Base-by-base conservation (phyloP, 2,329 filamentous ascomycete genomes). In the Fusarium coicis region DNA sequence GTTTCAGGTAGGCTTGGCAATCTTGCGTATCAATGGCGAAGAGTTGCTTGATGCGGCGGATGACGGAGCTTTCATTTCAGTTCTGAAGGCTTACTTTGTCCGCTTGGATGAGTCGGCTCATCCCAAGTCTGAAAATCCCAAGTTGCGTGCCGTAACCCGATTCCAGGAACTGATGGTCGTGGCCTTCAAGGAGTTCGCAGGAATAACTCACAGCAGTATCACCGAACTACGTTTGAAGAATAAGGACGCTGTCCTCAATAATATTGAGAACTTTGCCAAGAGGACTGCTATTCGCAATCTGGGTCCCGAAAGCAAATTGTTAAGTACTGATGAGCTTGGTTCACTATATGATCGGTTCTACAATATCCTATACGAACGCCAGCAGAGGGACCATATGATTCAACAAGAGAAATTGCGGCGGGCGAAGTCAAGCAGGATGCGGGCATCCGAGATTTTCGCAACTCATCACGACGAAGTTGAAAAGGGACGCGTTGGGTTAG, bases 131-230 rank as follows among this genome's bases (percentile, higher is more conserved):
- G 95, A 98, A 80, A 99, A 98, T 72, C 92, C 95, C 7, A 99
- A 98, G 83, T 86, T 98, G 58, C 90, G 96, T 59, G 94, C 95
- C 0, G 96, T 99, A 60, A 99, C 97, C 10, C 90, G 94, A 52
- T 99, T 99, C 80, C 96, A 99, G 79, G 96, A 98, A 81, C 89
- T 99, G 64, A 98, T 99, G 95, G 96, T 99, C 7, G 96, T 98
- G 26, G 96, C 96, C 2, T 99, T 99, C 84, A 98, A 98, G 77
- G 96, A 99, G 79, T 99, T 99, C 79, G 93, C 96, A 1, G 94
- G 92, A 44, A 97, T 99, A 75, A 99, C 96, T 1, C 96, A 99
- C 80, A 92, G 91, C 79, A 97, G 92, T 56, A 95, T 99, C 68
- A 93, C 93, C 2, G 96, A 98, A 74, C 88, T 97, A 79, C 91